Conservation (phyloP, 192 early-diverging fungal genomes). For the Entomortierella lignicola region DNA sequence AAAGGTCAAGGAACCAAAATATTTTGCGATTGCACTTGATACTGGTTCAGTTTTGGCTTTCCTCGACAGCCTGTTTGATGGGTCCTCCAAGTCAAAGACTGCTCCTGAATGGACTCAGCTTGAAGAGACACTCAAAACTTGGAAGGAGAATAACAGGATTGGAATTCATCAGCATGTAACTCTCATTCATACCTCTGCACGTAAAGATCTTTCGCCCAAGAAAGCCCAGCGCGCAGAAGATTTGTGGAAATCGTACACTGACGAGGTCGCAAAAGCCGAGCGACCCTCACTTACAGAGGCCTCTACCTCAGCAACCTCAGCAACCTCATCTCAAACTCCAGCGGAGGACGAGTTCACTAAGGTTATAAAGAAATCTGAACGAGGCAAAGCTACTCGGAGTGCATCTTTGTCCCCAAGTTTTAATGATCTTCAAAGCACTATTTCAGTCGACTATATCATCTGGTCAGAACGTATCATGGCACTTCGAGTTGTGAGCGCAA, state of each 20-base stretch:
- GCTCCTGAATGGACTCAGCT: slow-evolving; percentile 25
- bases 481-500: slow-evolving; percentile 30
- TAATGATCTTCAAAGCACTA: slow-evolving; percentile 34
- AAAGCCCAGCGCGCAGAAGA: slow-evolving; percentile 47
- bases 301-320: background rate
- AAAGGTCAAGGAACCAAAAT: slow-evolving; percentile 31
- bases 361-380: background rate
- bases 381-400: background rate
- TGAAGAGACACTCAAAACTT: slow-evolving; percentile 11
- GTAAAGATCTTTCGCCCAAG: slow-evolving; percentile 23
- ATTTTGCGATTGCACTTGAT: slow-evolving; percentile 23
- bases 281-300: background rate
- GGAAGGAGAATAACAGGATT: slow-evolving; percentile 36
- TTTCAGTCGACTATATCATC: slow-evolving; percentile 62
- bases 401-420: background rate
- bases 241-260: slow-evolving; percentile 23
- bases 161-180: slow-evolving; percentile 60
- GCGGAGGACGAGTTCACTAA: background rate
- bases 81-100: background rate
- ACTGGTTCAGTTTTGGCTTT: slow-evolving; percentile 1
- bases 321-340: background rate
- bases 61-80: slow-evolving; percentile 53
- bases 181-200: slow-evolving; percentile 55
- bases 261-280: slow-evolving; percentile 4
- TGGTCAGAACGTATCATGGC: slow-evolving; percentile 57